phyloP scores from a whole-genome alignment of 805 yeast species.

The Peterozyma toletana region DNA sequence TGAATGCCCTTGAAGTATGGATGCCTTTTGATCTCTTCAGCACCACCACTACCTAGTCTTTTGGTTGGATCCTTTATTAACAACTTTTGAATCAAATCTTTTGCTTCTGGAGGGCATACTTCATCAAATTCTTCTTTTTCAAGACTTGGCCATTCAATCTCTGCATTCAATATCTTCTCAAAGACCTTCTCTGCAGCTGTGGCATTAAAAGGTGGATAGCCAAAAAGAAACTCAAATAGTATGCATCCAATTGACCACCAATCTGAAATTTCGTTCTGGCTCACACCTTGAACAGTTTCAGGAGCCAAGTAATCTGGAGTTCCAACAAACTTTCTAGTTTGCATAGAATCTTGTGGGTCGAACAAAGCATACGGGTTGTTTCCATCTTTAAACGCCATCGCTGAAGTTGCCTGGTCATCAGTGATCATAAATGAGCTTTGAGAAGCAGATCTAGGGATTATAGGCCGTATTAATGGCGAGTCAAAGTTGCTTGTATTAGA shows the following conservation, averaged over 20 bases:
- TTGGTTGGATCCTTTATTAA: constrained; percentile 55
- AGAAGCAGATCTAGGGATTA: constrained; percentile 40
- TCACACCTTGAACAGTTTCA: constrained; percentile 80
- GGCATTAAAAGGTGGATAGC: constrained; percentile 93
- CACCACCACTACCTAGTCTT: constrained; percentile 75
- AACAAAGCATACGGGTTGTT: constrained; percentile 46
- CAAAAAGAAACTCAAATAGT: constrained; percentile 83
- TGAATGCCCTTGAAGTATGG: constrained; percentile 65
- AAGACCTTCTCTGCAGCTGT: constrained; percentile 74
- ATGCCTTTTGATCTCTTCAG: constrained; percentile 72
- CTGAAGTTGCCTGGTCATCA: constrained; percentile 34
- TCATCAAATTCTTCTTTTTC: constrained; percentile 43
- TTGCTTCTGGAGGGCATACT: constrained; percentile 59
- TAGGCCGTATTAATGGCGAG: constrained; percentile 43
- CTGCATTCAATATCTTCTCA: constrained; percentile 65
- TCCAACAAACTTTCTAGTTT: constrained; percentile 73
- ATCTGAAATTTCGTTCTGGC: constrained; percentile 82
- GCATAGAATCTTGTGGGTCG: constrained; percentile 58
- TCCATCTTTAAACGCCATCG: constrained; percentile 19
- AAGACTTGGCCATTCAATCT: constrained; percentile 79
- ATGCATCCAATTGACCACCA: constrained; percentile 99
- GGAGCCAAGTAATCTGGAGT: constrained; percentile 98
- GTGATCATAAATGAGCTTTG: constrained; percentile 51
- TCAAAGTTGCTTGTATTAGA: constrained; percentile 35
- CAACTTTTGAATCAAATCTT: constrained; percentile 61